A percentile compares a stretch with the other conserved stretches of the same genome.
Conservation (phyloP, 2,329 filamentous ascomycete species). For the Phialocephala subalpina region DNA sequence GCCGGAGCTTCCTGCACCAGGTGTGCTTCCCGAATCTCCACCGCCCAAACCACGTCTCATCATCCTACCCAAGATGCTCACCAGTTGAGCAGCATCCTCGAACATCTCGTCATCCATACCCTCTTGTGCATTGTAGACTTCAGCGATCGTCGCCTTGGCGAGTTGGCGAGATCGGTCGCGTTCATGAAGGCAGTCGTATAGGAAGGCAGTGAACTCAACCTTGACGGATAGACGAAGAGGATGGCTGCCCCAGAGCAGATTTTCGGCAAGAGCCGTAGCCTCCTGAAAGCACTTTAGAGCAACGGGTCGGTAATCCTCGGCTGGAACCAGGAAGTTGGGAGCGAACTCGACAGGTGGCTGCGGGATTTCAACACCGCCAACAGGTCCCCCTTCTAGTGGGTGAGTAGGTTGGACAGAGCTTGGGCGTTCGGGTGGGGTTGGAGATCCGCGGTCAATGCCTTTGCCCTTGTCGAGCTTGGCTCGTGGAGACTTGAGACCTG, state of each 20-base stretch:
- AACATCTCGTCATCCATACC: conserved; percentile 97
- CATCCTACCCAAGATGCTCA: conserved; percentile 87
- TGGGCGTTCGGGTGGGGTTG: conserved; percentile 35
- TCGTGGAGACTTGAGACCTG: conserved; percentile 42
- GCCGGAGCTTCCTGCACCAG: conserved; percentile 30
- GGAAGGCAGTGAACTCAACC: conserved; percentile 90
- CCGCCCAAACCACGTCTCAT: conserved; percentile 71
- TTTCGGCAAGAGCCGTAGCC: conserved; percentile 77
- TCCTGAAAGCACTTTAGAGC: conserved; percentile 83
- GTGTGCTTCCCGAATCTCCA: conserved; percentile 29
- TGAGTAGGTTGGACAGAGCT: conserved; percentile 44
- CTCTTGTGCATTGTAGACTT: conserved; percentile 90
- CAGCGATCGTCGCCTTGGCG: conserved; percentile 83
- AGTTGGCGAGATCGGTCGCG: conserved; percentile 76
- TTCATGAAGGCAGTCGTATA: conserved; percentile 93
- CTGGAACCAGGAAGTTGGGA: conserved; percentile 81
- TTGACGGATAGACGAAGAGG: conserved; percentile 89
- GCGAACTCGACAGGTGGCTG: conserved; percentile 50
- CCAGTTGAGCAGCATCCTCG: conserved; percentile 86
- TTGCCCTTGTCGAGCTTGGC: conserved; percentile 42
- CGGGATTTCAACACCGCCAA: conserved; percentile 50
- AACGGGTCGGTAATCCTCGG: conserved; percentile 82
- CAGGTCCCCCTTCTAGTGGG: conserved; percentile 51
- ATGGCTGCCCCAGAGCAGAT: conserved; percentile 84
- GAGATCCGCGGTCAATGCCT: conserved; percentile 36